Evolutionary conservation across 192 early-diverging fungal species (phyloP).

Genomic region (Podila epicladia): DNA sequence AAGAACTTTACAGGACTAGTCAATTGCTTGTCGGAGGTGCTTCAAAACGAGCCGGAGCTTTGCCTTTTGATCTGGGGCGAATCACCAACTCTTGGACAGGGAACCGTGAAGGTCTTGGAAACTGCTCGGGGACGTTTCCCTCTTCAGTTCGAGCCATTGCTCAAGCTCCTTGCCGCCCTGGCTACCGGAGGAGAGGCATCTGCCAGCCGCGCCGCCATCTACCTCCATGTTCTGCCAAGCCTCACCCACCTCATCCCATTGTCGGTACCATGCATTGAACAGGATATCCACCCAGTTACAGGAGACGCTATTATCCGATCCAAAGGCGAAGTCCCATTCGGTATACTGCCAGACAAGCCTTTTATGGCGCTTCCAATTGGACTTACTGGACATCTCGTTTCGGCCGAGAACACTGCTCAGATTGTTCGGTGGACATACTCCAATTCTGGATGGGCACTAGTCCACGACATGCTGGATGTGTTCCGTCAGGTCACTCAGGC

Average conservation of each 20-base stretch:
- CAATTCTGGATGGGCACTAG: slow-evolving; percentile 38
- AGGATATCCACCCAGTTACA: slow-evolving; percentile 7
- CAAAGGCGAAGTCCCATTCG: slow-evolving; percentile 21
- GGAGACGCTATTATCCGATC: slow-evolving; percentile 27
- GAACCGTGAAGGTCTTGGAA: slow-evolving; percentile 33
- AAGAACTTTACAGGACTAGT: slow-evolving; percentile 43
- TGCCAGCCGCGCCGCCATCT: slow-evolving; percentile 32
- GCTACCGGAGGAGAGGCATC: slow-evolving; percentile 29
- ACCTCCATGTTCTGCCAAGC: slow-evolving; percentile 31
- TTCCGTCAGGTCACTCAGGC: slow-evolving; percentile 18
- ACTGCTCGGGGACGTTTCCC: slow-evolving; percentile 47
- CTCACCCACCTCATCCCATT: slow-evolving; percentile 27
- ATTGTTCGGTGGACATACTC: slow-evolving; percentile 31
- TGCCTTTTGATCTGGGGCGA: slow-evolving; percentile 28
- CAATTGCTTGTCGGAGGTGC: slow-evolving; percentile 18
- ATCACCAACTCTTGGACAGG: slow-evolving; percentile 22
- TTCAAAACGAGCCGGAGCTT: slow-evolving; percentile 21
- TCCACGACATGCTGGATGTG: slow-evolving; percentile 17
- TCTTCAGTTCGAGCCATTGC: slow-evolving; percentile 30
- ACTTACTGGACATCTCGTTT: slow-evolving; percentile 27
- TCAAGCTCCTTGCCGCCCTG: slow-evolving; percentile 35
- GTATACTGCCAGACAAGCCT: slow-evolving; percentile 15
- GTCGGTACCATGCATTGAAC: slow-evolving; percentile 12
- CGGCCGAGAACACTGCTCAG: slow-evolving; percentile 33
- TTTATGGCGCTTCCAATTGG: slow-evolving; percentile 40